These are phyloP conservation scores for Solanum paucissectum DNA, from an alignment of 257 asterid genomes.

Conservation along the genomic window DNA sequence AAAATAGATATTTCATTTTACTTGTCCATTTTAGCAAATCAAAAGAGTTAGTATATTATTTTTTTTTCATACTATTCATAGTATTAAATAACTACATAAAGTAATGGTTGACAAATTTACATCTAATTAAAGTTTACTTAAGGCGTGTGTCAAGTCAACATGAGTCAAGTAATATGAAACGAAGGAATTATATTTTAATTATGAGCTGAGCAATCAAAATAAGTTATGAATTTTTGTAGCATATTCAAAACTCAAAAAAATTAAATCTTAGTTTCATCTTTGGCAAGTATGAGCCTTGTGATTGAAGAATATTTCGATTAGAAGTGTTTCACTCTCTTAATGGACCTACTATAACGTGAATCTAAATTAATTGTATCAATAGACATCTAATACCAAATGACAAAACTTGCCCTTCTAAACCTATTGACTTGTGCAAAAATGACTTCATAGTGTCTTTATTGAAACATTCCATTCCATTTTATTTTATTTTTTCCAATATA, in stretches of 20 bases:
- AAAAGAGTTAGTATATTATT: background rate
- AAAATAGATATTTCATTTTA: no score
- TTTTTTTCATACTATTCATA: no score
- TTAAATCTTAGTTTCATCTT: background rate
- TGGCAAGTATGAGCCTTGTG: background rate
- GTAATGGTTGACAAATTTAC: no score
- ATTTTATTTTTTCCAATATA: background rate
- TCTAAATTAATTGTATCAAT: background rate
- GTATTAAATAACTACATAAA: no score
- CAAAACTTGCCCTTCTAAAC: background rate
- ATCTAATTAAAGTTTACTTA: no score
- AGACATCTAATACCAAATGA: background rate
- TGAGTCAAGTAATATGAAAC: no score
- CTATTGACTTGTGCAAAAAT: background rate
- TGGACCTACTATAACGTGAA: fast-evolving
- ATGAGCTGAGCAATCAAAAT: background rate
- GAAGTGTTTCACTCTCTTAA: background rate
- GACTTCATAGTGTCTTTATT: background rate
- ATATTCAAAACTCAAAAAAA: background rate
- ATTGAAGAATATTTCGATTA: background rate
- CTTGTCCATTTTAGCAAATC: background rate
- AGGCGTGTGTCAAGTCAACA: no score
- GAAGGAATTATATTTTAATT: no score
- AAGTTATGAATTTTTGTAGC: background rate
- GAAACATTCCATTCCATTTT: background rate